Evolutionary conservation across 2,329 filamentous ascomycete genomes (phyloP), one percentile per base, ranked within the genome.

Genomic region (Aspergillus vadensis): DNA sequence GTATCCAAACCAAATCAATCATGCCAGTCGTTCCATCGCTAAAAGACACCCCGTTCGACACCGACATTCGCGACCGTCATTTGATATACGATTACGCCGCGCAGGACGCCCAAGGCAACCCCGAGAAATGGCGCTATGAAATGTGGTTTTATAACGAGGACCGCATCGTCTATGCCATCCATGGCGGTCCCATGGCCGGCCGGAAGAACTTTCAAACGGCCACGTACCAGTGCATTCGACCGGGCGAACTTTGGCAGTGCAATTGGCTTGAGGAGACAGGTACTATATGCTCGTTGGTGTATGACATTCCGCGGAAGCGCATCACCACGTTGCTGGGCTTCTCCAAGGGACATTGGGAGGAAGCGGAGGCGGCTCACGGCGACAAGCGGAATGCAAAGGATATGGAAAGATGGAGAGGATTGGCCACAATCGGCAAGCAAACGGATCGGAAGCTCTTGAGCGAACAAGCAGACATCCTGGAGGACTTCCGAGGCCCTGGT

Each of bases 261-360:
- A 86, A 84, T 61, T 87, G 84, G 84, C 78, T 87, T 1, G 83
- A 86, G 60, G 84, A 87, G 71, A 87, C 84, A 0, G 85, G 84
- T 0, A 86, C 83, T 0, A 78, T 86, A 1, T 81, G 80, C 57
- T 85, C 81, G 1, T 69, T 85, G 0, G 82, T 86, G 1, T 86
- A 83, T 64, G 84, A 86, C 60, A 85, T 87, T 41, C 67, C 74
- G 0, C 71, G 77, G 6, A 72, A 76, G 56, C 81, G 72, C 21
- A 80, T 87, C 47, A 83, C 80, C 0, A 85, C 83, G 0, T 65
- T 86, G 64, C 67, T 87, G 5, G 81, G 76, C 0, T 86, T 87
- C 63, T 84, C 80, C 0, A 80, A 82, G 66, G 83, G 81, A 0
- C 84, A 87, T 62, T 86, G 84, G 85, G 81, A 84, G 63, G 67